Base-by-base conservation (phyloP, 2,329 filamentous ascomycete genomes). In the Xylariaceae sp. region DNA sequence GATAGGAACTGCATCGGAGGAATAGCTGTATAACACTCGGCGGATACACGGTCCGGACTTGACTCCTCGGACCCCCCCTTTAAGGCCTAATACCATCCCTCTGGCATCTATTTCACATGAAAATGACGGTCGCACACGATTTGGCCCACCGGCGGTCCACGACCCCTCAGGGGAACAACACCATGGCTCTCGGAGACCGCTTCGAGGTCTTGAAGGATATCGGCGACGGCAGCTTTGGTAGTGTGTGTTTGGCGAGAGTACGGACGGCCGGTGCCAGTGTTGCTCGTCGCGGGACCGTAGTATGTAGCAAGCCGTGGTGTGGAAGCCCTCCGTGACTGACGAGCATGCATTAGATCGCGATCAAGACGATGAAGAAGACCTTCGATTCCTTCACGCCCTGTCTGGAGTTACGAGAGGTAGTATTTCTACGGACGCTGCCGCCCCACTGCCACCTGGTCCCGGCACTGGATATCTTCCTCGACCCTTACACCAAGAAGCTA, bases 361-460 rank as follows among this genome's bases (percentile, higher is more conserved):
- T 99, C 78, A 99, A 99, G 78, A 97, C 94, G 4, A 99, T 99
- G 94, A 99, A 99, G 82, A 99, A 99, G 84, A 92, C 89, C 0
- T 99, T 97, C 70, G 92, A 97, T 69, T 96, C 90, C 1, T 92
- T 97, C 72, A 79, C 84, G 13, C 89, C 92, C 55, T 99, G 94
- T 74, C 78, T 97, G 64, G 94, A 99, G 75, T 84, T 99, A 56
- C 88, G 94, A 63, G 94, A 99, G 75, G 94, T 99, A 66, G 94
- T 99, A 73, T 99, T 99, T 76, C 80, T 99, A 51, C 88, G 91
- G 71, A 93, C 92, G 9, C 80, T 99, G 13, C 94, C 94, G 1
- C 80, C 84, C 50, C 94, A 99, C 72, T 85, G 87, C 68, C 94
- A 99, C 74, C 83, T 99, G 39, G 94, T 99, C n/a, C 94, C 94